A percentile compares a stretch with the other conserved stretches of the same genome.
phyloP scores from a whole-genome alignment of 179 eudicot genomes.

The Heliamphora pulchella region DNA sequence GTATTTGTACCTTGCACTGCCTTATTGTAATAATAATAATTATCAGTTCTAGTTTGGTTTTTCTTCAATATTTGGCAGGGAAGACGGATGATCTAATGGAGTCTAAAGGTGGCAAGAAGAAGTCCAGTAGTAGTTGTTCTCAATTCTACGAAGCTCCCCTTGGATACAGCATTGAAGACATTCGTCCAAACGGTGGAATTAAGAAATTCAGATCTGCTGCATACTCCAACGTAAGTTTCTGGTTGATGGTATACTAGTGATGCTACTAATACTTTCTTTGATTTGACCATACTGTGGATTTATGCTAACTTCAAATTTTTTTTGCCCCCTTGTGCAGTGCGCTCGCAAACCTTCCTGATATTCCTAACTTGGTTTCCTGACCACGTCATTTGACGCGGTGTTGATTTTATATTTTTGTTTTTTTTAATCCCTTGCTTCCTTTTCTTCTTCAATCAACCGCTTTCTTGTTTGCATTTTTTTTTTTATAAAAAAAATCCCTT shows the following conservation, averaged over 20 bases:
- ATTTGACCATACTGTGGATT: no score
- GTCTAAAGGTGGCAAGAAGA: slow-evolving; percentile 58
- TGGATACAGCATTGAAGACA: slow-evolving; percentile 65
- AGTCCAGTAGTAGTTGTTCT: slow-evolving; percentile 43
- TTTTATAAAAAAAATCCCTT: no score
- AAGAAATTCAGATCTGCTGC: slow-evolving; percentile 71
- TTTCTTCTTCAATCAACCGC: no score
- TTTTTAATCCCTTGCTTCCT: no score
- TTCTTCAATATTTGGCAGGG: no score
- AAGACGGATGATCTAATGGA: slow-evolving; percentile 86
- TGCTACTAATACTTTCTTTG: not conserved
- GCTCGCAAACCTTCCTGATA: slow-evolving; percentile 98
- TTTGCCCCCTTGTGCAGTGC: slow-evolving; percentile 45
- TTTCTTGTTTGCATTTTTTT: no score
- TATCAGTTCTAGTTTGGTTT: no score
- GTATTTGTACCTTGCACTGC: no score
- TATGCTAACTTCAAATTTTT: no score
- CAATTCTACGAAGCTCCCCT: slow-evolving; percentile 62
- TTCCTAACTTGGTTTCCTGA: slow-evolving; percentile 6
- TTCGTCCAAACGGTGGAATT: slow-evolving; percentile 63
- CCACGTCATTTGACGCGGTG: no score
- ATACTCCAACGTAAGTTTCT: slow-evolving; percentile 56
- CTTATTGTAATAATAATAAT: no score
- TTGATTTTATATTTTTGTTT: not conserved
- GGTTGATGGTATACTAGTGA: not conserved